Evolutionary conservation across 345 rosid genomes (phyloP), one percentile per base, ranked within the genome.

Genomic region (Sonneratia alba): DNA sequence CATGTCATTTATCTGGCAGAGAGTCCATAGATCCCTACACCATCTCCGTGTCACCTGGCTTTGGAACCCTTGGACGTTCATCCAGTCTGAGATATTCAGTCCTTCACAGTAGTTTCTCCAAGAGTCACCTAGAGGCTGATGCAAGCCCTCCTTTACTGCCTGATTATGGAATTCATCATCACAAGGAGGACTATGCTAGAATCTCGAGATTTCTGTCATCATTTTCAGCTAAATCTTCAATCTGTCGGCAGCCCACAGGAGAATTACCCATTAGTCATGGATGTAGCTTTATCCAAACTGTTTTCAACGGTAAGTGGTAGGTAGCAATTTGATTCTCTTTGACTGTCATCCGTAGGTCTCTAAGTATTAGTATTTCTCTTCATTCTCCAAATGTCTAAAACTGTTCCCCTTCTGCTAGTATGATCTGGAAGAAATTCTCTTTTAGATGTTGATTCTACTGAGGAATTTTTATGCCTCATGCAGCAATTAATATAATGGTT

Each of bases 401-500:
- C 1, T 6, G 22, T 53, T 53, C 24, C 6, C 22, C 6, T 6
- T 4, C 59, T 53, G 59, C 22, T 53, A 18, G 59, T 19, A 18
- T 13, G 9, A 53, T 53, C n/a, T 53, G 22, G 4, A 53, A 21
- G 59, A 53, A 47, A 47, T 3, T 21, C 6, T 7, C 1, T 19
- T 18, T 10, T 62, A 62, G 36, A 6, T 14, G 5, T 3, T 62
- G 13, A 47, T 47, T n/a, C 63, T 15, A 11, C 19, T 62, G 63
- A 24, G 34, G 11, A n/a, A n/a, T 2, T n/a, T 27, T 27, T 24
- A 0, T 32, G 38, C 37, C 68, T 68, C 70, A 56, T 77, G 14
- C 88, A 94, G 97, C 83, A 36, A 49, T 92, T 13, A 94, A 94
- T 80, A 89, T 92, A 36, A 79, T 94, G 99, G 96, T 85, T 77